Evolutionary conservation across 2,329 filamentous ascomycete species (phyloP).

Genomic region (Alternaria triticimaculans): DNA sequence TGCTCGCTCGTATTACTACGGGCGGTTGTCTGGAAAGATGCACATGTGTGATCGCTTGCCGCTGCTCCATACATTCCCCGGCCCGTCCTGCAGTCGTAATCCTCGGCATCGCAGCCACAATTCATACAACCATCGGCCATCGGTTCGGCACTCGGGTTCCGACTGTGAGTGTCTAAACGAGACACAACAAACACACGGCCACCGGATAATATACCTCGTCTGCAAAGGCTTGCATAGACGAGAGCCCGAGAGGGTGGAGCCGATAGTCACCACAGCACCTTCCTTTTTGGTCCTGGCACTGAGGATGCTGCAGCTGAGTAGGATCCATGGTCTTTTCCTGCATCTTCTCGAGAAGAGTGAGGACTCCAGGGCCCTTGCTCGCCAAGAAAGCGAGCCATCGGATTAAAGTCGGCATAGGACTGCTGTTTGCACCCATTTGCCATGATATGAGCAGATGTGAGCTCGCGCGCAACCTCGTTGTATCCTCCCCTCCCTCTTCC

Average conservation of each 20-base stretch:
- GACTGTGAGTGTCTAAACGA: not conserved
- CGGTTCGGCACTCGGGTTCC: not conserved
- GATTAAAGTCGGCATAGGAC: not conserved
- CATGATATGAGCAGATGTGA: not conserved
- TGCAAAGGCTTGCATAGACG: not conserved
- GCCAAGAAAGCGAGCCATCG: slow-evolving; percentile 19
- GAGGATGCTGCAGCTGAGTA: not conserved
- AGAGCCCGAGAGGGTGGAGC: not conserved
- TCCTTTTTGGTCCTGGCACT: not conserved
- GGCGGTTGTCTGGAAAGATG: not conserved
- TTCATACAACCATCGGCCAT: not conserved
- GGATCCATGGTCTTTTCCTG: not conserved
- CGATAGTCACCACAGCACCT: not conserved
- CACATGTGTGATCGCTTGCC: not conserved
- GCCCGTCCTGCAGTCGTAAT: not conserved
- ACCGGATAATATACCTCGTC: not conserved
- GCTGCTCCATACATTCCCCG: not conserved
- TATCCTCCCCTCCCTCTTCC: slow-evolving; percentile 5
- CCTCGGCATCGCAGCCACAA: not conserved
- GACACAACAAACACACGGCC: not conserved
- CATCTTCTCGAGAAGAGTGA: not conserved
- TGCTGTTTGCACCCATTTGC: not conserved
- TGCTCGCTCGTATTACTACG: not conserved
- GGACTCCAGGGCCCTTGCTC: slow-evolving; percentile 17
- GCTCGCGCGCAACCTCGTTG: not conserved